phyloP scores from a whole-genome alignment of 2,329 filamentous ascomycete species.

The Aspergillus sp. region DNA sequence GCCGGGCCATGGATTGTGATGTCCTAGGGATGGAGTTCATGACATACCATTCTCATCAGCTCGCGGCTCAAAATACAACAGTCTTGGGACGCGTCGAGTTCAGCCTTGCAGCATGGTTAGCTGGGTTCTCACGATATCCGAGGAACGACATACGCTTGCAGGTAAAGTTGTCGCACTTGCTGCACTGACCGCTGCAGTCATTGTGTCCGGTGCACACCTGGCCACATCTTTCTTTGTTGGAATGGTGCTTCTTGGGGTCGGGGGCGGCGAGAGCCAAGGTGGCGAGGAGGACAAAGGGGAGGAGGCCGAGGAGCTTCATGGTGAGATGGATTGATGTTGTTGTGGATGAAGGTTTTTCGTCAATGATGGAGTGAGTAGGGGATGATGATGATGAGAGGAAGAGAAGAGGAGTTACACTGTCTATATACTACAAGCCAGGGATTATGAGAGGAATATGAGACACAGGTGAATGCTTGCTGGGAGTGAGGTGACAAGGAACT shows the following conservation, averaged over 20 bases:
- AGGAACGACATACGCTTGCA: constrained; percentile 1
- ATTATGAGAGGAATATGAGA: not conserved
- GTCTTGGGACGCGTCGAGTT: no score
- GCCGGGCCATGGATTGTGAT: not conserved
- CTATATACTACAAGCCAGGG: not conserved
- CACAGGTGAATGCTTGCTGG: not conserved
- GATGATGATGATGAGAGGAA: not conserved
- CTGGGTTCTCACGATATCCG: no score
- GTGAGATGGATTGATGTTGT: not conserved
- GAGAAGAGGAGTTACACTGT: not conserved
- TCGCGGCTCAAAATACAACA: no score
- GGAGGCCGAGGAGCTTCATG: constrained; percentile 10
- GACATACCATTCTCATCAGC: no score
- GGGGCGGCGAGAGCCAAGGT: not conserved
- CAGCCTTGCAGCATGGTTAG: no score
- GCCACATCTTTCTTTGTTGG: constrained; percentile 1
- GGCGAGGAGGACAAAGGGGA: constrained; percentile 2
- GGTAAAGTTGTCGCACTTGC: constrained; percentile 1
- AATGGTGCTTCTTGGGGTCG: not conserved
- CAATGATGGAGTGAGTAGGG: not conserved
- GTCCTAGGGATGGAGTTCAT: no score
- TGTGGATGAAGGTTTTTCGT: not conserved
- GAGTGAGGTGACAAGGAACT: not conserved
- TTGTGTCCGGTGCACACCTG: constrained; percentile 5
- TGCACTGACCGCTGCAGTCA: constrained; percentile 8